Conservation (phyloP, 495 filamentous ascomycete species). For the Podospora comata region DNA sequence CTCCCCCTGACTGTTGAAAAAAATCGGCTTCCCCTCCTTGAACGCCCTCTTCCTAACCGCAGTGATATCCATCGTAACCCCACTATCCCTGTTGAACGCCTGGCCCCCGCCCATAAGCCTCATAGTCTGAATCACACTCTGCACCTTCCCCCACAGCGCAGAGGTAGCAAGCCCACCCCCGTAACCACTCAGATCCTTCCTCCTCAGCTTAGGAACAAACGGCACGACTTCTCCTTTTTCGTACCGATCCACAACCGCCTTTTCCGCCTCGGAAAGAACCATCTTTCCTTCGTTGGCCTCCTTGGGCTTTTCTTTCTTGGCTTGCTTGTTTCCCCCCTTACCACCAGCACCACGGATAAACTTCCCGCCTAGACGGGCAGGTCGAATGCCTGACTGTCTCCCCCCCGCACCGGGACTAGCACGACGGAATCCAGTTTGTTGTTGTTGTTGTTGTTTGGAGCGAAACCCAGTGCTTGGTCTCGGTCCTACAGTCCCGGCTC, state of each 20-base stretch:
- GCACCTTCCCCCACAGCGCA: constrained; percentile 25
- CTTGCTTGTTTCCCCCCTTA: not conserved
- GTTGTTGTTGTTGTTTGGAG: not conserved
- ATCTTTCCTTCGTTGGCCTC: constrained; percentile 16
- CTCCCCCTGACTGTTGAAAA: constrained; percentile 34
- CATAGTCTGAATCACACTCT: constrained; percentile 32
- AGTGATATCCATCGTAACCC: constrained; percentile 25
- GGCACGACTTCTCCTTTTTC: constrained; percentile 32
- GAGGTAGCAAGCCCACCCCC: constrained; percentile 34
- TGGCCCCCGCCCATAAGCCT: constrained; percentile 31
- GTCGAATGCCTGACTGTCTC: not conserved
- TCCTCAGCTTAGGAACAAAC: constrained; percentile 26
- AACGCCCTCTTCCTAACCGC: constrained; percentile 17
- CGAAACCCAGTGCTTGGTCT: not conserved
- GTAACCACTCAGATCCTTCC: constrained; percentile 30
- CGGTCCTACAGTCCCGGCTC: not conserved
- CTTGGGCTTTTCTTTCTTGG: constrained; percentile 5
- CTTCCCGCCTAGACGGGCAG: not conserved
- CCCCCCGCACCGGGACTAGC: not conserved
- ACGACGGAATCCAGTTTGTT: too few species aligned
- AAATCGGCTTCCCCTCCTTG: constrained; percentile 28
- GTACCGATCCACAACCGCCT: constrained; percentile 21
- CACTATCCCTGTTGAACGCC: constrained; percentile 28
- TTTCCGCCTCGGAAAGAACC: constrained; percentile 21
- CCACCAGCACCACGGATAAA: not conserved